phyloP scores from a whole-genome alignment of 768 basidiomycete genomes.

The Pleurotus platypus region DNA sequence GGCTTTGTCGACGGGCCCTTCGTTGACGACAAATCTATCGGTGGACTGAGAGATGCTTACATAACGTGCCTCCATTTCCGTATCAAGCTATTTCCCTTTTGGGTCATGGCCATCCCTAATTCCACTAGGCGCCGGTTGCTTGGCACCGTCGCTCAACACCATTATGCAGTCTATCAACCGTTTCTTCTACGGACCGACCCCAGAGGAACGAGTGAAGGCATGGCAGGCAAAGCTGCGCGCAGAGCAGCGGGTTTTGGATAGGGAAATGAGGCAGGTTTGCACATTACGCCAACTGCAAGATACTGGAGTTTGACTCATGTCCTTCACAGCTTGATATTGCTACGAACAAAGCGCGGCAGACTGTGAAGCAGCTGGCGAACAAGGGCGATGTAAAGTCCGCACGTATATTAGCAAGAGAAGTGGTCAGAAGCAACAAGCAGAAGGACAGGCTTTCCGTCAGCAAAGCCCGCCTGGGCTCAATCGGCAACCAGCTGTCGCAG shows the following conservation, averaged over 20 bases:
- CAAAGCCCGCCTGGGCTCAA: constrained; percentile 91
- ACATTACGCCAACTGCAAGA: constrained; percentile 12
- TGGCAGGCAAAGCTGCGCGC: constrained; percentile 88
- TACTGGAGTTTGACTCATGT: constrained; percentile 15
- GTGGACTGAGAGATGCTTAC: constrained; percentile 4
- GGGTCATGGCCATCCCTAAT: not conserved
- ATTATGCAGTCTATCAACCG: constrained; percentile 86
- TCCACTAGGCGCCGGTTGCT: constrained; percentile 7
- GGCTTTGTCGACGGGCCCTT: constrained; percentile 4
- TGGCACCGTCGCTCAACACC: not conserved
- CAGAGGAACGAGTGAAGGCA: constrained; percentile 87
- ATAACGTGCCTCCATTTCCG: not conserved
- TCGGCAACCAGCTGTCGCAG: constrained; percentile 83
- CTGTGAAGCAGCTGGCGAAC: constrained; percentile 84
- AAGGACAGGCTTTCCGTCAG: constrained; percentile 87
- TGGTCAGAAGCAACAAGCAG: constrained; percentile 94
- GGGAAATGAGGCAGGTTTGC: constrained; percentile 94
- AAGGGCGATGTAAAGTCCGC: constrained; percentile 94
- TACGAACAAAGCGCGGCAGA: constrained; percentile 72
- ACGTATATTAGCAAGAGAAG: constrained; percentile 86
- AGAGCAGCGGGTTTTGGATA: constrained; percentile 80
- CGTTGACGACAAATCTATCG: constrained; percentile 2
- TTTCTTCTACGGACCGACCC: constrained; percentile 93
- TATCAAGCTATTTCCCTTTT: not conserved
- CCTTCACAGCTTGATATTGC: constrained; percentile 70